phyloP scores from a whole-genome alignment of 2,329 filamentous ascomycete genomes.

The Tolypocladium endophyticum region DNA sequence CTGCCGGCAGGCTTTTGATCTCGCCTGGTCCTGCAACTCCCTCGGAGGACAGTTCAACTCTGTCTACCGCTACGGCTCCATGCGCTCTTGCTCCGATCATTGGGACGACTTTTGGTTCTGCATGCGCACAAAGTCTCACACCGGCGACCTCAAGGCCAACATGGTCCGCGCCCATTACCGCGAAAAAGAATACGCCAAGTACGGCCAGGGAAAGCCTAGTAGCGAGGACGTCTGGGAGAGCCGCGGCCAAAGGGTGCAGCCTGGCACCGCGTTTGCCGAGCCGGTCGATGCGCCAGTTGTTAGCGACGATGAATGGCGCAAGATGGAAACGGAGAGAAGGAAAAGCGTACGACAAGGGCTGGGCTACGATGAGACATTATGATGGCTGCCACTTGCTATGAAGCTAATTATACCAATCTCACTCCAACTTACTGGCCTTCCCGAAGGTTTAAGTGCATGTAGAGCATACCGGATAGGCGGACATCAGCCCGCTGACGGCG shows the following conservation, averaged over 20 bases:
- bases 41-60: slow-evolving; percentile 86
- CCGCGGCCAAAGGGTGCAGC: slow-evolving; percentile 49
- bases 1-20: slow-evolving; percentile 83
- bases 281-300: slow-evolving; percentile 25
- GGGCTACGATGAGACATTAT: slow-evolving; percentile 13
- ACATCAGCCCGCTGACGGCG: too few relatives aligned
- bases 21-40: slow-evolving; percentile 87
- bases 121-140: slow-evolving; percentile 67
- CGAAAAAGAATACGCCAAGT: slow-evolving; percentile 53
- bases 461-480: too few relatives aligned
- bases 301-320: slow-evolving; percentile 32
- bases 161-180: slow-evolving; percentile 59
- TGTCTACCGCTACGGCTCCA: slow-evolving; percentile 74
- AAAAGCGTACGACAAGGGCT: slow-evolving; percentile 22
- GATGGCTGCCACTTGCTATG: neutral
- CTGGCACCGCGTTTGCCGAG: slow-evolving; percentile 33
- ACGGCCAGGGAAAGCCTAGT: slow-evolving; percentile 51
- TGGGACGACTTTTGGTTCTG: slow-evolving; percentile 98
- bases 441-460: too few relatives aligned
- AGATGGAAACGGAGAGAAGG: slow-evolving; percentile 21
- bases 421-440: neutral
- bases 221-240: slow-evolving; percentile 88
- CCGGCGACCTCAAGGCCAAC: slow-evolving; percentile 47
- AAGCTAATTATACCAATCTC: neutral
- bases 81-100: slow-evolving; percentile 69